A percentile compares a stretch with the other conserved stretches of the same genome.
These are phyloP conservation scores for Eremothecium gossypii DNA, from an alignment of 1,139 yeast genomes.

Conservation along the genomic window DNA sequence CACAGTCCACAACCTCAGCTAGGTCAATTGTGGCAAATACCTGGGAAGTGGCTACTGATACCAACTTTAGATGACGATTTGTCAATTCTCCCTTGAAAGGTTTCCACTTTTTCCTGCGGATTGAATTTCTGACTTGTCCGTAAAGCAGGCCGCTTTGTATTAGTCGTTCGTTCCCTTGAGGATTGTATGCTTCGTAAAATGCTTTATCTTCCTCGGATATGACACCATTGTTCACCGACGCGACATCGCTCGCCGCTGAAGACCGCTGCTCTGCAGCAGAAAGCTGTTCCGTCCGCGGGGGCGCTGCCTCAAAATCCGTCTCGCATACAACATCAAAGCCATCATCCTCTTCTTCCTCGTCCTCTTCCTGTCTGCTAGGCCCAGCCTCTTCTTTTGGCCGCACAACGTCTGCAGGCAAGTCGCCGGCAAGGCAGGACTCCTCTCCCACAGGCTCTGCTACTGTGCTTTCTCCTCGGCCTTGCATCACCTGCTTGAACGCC, in stretches of 20 bases:
- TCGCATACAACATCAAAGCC: slow-evolving; percentile 7
- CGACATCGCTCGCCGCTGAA: not conserved
- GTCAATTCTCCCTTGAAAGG: slow-evolving; percentile 14
- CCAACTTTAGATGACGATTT: slow-evolving; percentile 12
- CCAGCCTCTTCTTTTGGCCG: not conserved
- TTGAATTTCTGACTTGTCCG: slow-evolving; percentile 14
- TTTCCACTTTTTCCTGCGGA: slow-evolving; percentile 20
- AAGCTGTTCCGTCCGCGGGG: not conserved
- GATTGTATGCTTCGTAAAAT: slow-evolving; percentile 17
- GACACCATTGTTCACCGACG: slow-evolving; percentile 4
- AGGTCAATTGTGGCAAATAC: slow-evolving; percentile 11
- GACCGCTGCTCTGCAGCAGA: not conserved
- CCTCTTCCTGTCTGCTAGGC: slow-evolving; percentile 7
- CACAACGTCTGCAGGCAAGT: not conserved
- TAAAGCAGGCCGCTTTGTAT: slow-evolving; percentile 13
- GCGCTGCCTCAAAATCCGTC: slow-evolving; percentile 4
- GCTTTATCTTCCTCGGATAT: slow-evolving; percentile 14
- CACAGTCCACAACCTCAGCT: slow-evolving; percentile 17
- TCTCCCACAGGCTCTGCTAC: not conserved
- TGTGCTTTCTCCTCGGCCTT: not conserved
- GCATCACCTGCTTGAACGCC: slow-evolving; percentile 4
- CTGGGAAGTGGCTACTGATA: slow-evolving; percentile 14
- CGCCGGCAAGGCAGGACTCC: not conserved
- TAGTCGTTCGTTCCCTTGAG: slow-evolving; percentile 10
- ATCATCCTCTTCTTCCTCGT: slow-evolving; percentile 10